Evolutionary conservation across 106 monocot genomes (phyloP).

Genomic region (Dendrobium officinale): DNA sequence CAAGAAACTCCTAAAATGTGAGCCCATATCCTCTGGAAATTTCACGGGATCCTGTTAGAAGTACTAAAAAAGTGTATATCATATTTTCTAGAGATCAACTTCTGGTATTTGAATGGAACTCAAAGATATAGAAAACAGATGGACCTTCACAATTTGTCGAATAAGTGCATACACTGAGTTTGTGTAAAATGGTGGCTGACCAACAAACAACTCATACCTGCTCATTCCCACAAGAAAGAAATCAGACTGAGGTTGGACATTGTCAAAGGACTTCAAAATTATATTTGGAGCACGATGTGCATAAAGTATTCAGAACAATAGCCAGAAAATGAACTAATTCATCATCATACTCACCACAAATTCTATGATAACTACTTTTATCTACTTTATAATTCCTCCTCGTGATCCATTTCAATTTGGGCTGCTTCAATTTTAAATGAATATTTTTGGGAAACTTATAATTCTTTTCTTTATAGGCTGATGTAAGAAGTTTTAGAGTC

Average conservation of each 20-base stretch:
- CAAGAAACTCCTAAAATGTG: slow-evolving; percentile 83
- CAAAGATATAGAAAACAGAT: neutral
- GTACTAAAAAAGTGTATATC: slow-evolving; percentile 8
- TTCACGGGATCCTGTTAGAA: slow-evolving; percentile 94
- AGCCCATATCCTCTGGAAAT: slow-evolving; percentile 95
- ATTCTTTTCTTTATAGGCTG: neutral
- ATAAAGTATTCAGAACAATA: neutral
- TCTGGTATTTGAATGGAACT: neutral
- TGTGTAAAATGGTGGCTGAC: slow-evolving; percentile 98
- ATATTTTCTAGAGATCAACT: neutral
- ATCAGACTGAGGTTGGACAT: neutral
- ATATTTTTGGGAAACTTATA: neutral
- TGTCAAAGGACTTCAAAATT: neutral
- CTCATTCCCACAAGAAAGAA: neutral
- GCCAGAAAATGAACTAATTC: neutral
- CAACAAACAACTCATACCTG: slow-evolving; percentile 98
- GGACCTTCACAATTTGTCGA: slow-evolving; percentile 91
- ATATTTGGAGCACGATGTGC: neutral
- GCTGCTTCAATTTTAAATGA: neutral
- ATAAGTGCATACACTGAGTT: slow-evolving; percentile 99
- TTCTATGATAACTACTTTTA: neutral
- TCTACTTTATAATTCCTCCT: neutral
- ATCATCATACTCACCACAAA: neutral
- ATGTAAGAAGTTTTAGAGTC: too few species aligned
- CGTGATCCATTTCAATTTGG: neutral